These are phyloP conservation scores for Hymenoscyphus albidus DNA, from an alignment of 2,329 filamentous ascomycete species.

Conservation along the genomic window DNA sequence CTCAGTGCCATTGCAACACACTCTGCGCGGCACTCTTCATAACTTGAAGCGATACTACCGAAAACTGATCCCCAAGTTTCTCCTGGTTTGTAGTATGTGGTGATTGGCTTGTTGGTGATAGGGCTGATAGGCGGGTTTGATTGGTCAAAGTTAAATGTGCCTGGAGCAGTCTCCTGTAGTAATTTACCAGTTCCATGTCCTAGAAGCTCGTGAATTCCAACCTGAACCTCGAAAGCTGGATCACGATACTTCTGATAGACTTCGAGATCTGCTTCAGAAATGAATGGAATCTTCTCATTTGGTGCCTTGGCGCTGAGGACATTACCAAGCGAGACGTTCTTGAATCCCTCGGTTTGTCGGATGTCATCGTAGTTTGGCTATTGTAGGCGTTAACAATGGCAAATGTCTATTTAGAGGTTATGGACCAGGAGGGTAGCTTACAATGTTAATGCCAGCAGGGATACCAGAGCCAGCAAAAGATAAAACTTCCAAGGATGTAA, in stretches of 20 bases:
- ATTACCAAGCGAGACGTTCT: slow-evolving; percentile 91
- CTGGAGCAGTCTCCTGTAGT: slow-evolving; percentile 79
- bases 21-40: slow-evolving; percentile 93
- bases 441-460: slow-evolving; percentile 63
- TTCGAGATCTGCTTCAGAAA: slow-evolving; percentile 70
- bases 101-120: slow-evolving; percentile 70
- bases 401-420: background rate
- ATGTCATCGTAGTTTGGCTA: slow-evolving; percentile 70
- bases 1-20: slow-evolving; percentile 87
- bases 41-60: slow-evolving; percentile 78
- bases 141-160: slow-evolving; percentile 83
- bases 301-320: slow-evolving; percentile 87
- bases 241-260: slow-evolving; percentile 82
- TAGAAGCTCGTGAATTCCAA: slow-evolving; percentile 85
- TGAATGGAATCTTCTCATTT: slow-evolving; percentile 89
- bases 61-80: slow-evolving; percentile 96
- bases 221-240: slow-evolving; percentile 85
- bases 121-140: slow-evolving; percentile 78
- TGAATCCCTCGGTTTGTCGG: slow-evolving; percentile 80
- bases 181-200: slow-evolving; percentile 93
- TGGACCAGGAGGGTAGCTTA: slow-evolving; percentile 17
- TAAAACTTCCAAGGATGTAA: slow-evolving; percentile 88
- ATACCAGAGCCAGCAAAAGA: slow-evolving; percentile 68
- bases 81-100: slow-evolving; percentile 88
- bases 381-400: slow-evolving; percentile 19